These are phyloP conservation scores for Aspergillus brasiliensis DNA, from an alignment of 2,329 filamentous ascomycete genomes.

Conservation along the genomic window DNA sequence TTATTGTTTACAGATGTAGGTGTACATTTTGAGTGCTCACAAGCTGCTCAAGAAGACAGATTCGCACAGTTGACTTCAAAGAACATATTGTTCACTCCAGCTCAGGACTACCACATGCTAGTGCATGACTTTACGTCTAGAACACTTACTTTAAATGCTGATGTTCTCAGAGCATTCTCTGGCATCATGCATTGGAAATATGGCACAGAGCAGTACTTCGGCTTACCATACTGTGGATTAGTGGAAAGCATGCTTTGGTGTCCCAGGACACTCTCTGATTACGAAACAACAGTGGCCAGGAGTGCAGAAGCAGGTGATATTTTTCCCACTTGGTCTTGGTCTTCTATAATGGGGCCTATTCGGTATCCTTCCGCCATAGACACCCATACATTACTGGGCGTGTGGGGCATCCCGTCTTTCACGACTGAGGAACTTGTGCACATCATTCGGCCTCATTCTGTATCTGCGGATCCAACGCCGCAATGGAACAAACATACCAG, in stretches of 20 bases:
- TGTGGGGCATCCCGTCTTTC: background rate
- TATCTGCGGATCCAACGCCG: background rate
- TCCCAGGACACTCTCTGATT: rapidly evolving
- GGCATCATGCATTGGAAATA: background rate
- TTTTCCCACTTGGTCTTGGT: background rate
- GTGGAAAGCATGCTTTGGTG: background rate
- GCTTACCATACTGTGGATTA: background rate
- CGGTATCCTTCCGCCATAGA: rapidly evolving
- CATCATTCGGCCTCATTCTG: background rate
- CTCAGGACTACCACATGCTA: background rate
- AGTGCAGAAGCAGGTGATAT: background rate
- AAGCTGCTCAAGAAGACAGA: background rate
- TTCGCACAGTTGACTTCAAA: background rate
- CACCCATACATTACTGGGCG: background rate
- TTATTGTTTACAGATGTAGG: background rate
- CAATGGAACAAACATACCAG: background rate
- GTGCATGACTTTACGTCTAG: background rate
- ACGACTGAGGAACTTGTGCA: background rate
- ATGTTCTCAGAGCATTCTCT: background rate
- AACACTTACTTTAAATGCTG: background rate
- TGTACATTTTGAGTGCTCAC: background rate
- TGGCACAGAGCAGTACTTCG: background rate
- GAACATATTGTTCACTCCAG: rapidly evolving
- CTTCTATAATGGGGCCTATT: background rate
- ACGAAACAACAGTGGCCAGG: background rate